Base-by-base conservation (phyloP, 306 rosid species). In the Ammopiptanthus mongolicus region DNA sequence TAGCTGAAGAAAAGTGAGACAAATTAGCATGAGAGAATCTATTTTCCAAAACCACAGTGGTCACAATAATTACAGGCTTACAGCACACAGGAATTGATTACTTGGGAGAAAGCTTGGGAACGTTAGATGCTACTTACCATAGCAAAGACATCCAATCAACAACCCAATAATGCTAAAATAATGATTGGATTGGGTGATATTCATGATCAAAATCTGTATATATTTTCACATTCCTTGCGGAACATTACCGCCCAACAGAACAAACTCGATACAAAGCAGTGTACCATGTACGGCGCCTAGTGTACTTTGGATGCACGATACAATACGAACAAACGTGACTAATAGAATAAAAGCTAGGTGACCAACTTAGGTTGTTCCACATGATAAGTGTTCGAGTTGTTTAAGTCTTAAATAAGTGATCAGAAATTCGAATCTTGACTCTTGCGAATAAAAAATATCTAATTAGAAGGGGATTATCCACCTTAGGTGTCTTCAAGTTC, bases 141-240 rank as follows among this genome's bases (percentile, higher is more conserved):
- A 65, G 33, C 19, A 65, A 29, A 25, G 57, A 14, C 58, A 46
- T 46, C 25, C 72, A 44, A 28, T 68, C 59, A 68, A 28, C 29
- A n/a, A 15, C 42, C 23, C 73, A 68, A 47, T 48, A 28, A 68
- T 68, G 73, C n/a, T 68, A 8, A 68, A 68, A n/a, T 25, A 67
- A 68, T 68, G 58, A 28, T 48, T 66, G 57, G 14, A 36, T 36
- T 62, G 36, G 71, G 17, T 22, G 34, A 21, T 18, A 5, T 18
- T 22, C 21, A 11, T 2, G 14, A 23, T 42, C 17, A 42, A 52
- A 19, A 52, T 18, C 13, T 19, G 29, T 14, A 37, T 12, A 21
- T 28, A 2, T 12, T 58, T 60, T 15, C 23, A 60, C 9, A 17
- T 17, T 50, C 0, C 12, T 52, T 22, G 14, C 59, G 21, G 19